Conservation (phyloP, 345 rosid species). For the Salix udensis region DNA sequence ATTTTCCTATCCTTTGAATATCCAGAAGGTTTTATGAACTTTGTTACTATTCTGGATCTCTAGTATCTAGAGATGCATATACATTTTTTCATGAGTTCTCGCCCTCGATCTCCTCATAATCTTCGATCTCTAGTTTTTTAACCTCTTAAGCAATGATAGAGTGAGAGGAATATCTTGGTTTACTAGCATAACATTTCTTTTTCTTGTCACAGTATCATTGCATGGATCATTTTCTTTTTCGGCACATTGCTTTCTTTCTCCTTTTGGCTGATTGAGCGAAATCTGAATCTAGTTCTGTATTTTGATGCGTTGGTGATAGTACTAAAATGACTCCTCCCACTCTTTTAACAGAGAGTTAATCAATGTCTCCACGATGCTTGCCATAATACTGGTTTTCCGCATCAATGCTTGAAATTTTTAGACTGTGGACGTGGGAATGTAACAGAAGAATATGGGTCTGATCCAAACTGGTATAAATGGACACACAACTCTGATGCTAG, state of each 20-base stretch:
- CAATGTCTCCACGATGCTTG: slow-evolving; percentile 79
- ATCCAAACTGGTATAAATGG: slow-evolving; percentile 24
- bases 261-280: not conserved
- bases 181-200: not conserved
- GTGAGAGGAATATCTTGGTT: not conserved
- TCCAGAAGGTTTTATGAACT: not conserved
- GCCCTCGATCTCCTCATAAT: not conserved
- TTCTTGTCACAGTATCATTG: not conserved
- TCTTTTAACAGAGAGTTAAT: slow-evolving; percentile 68
- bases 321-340: not conserved
- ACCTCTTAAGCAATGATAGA: not conserved
- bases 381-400: not conserved
- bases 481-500: slow-evolving; percentile 22
- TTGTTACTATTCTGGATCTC: not conserved
- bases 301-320: not conserved
- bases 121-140: not conserved
- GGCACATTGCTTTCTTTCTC: not conserved
- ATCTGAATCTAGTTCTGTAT: not conserved
- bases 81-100: not conserved
- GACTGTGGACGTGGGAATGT: slow-evolving; percentile 53
- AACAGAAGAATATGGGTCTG: fast-evolving
- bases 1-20: not conserved
- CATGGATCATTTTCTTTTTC: not conserved
- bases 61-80: not conserved
- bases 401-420: slow-evolving; percentile 35